Evolutionary conservation across 1,139 yeast genomes (phyloP), one percentile per base, ranked within the genome.

Genomic region (Kodamaea suecica): DNA sequence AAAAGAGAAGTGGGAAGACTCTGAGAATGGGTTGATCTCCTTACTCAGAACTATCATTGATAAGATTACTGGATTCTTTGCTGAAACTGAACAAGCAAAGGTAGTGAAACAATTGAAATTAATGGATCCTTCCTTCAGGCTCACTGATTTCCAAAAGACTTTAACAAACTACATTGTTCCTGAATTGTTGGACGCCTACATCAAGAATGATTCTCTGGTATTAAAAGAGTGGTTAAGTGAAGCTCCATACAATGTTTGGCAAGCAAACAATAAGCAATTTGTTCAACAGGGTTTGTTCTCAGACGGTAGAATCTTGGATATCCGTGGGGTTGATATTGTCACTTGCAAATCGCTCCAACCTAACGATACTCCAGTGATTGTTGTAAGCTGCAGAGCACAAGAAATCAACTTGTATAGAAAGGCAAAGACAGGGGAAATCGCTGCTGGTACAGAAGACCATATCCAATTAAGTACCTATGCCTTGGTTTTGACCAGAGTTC

Each of bases 401-500:
- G 99, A 94, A 56, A 82, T 94, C 41, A 94, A 86, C 57, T 69
- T 88, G 48, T 94, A 81, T 70, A 83, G 90, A 66, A 86, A 85
- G 58, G 78, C 81, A 45, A 88, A 88, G 67, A 83, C 96, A 24
- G 96, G 95, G 33, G 95, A 92, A 59, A 74, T 94, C 41, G 95
- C 92, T 39, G 98, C 98, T 8, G 99, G 98, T 50, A 80, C 92
- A 33, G 96, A 88, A 57, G 95, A 92, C 54, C 88, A 87, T 61
- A 88, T 94, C 48, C 82, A 87, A 60, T 76, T 87, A 73, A 83
- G 95, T 51, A 84, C 95, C 10, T 94, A 94, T 58, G 97, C 96
- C 32, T 82, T 94, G 90, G 98, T 92, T 19, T 71, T 94, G 53
- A 88, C 98, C 17, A 78, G 98, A 62, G 70, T 85, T 37, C 90